Evolutionary conservation across 2,329 filamentous ascomycete species (phyloP), one percentile per base, ranked within the genome.

Genomic region (Ascochyta lentis): DNA sequence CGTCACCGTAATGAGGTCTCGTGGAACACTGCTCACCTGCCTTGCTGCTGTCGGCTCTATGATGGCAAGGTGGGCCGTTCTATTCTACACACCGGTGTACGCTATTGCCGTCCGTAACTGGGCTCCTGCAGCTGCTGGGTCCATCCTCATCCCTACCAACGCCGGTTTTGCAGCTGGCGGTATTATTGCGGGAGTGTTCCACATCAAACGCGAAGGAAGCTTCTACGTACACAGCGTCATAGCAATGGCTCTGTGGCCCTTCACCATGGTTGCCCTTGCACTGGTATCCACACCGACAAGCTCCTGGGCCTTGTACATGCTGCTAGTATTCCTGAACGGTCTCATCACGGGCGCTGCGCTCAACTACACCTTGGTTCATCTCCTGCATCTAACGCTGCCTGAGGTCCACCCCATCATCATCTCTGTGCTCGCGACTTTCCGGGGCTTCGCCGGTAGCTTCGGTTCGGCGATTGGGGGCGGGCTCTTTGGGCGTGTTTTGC

Each of bases 51-150:
- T 93, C 0, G 87, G 89, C 19, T 84, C 92, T 71, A 94, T 96
- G 90, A 87, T 90, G 70, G 83, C 89, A 2, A 87, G 92, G 54
- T 96, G 91, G 91, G 83, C 83, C 6, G 82, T 96, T 2, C 80
- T 96, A 7, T 95, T 92, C 78, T 96, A 92, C 75, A 84, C 88
- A 0, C 91, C 92, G 0, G 86, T 92, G 39, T 93, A 91, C 66
- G 89, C 90, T 31, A 86, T 95, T 54, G 89, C 90, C 3, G 88
- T 95, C 1, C 85, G 88, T 2, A 85, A 85, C 51, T 89, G 89
- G 78, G 77, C 83, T 0, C 88, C 90, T 0, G 88, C 89, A 1
- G 79, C 85, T 1, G 89, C 90, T 2, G 92, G 91, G 3, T 83
- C 89, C 4, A 88, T 94, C 33, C 82, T 96, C 6, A 85, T 96